Evolutionary conservation across 352 stramenopile species (phyloP).

Genomic region (Blastocystis sp.): DNA sequence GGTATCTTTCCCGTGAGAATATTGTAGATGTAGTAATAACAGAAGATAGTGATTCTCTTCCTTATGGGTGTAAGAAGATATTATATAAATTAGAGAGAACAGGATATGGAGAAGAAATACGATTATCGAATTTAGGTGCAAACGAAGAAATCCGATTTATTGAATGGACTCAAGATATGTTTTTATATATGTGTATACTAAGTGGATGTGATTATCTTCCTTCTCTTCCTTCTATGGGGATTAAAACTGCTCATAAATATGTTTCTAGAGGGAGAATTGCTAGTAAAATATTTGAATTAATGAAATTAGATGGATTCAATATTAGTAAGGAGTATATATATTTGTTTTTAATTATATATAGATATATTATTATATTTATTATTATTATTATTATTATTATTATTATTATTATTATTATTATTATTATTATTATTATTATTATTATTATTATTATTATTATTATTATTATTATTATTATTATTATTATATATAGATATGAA

Average conservation of each 20-base stretch:
- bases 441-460: too few species aligned
- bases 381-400: too few species aligned
- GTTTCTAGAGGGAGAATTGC: constrained; percentile 49
- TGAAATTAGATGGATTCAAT: neutral
- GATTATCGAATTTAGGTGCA: constrained; percentile 53
- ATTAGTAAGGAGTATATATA: neutral
- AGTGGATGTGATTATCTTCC: constrained; percentile 66
- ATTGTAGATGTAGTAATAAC: constrained; percentile 77
- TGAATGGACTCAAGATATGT: constrained; percentile 62
- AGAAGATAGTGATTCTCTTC: constrained; percentile 79
- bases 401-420: too few species aligned
- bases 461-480: too few species aligned
- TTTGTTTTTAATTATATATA: too few species aligned
- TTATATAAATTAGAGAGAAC: constrained; percentile 76
- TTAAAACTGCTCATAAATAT: constrained; percentile 58
- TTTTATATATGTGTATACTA: constrained; percentile 57
- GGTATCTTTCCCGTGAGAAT: constrained; percentile 59
- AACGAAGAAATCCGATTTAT: constrained; percentile 60
- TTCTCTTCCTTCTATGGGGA: constrained; percentile 53
- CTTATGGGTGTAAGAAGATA: constrained; percentile 68
- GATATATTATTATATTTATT: too few species aligned
- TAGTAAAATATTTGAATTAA: constrained; percentile 43
- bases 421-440: too few species aligned
- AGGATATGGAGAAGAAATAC: constrained; percentile 63
- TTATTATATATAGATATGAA: constrained; percentile 41